A percentile compares a stretch with the other conserved stretches of the same genome.
phyloP scores from a whole-genome alignment of 2,329 filamentous ascomycete genomes.

The Coleophoma eucalyptorum region DNA sequence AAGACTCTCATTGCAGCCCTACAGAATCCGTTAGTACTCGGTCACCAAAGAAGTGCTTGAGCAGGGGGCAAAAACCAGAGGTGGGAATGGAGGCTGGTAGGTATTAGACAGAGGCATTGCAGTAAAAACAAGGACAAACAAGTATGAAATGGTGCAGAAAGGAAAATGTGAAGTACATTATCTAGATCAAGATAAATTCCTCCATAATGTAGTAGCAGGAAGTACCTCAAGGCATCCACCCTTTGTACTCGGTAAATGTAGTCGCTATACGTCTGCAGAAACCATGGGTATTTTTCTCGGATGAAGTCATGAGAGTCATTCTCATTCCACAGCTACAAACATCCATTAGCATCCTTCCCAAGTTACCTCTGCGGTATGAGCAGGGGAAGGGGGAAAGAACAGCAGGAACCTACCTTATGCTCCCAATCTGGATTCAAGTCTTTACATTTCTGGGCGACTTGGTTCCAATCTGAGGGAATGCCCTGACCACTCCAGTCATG shows the following conservation, averaged over 20 bases:
- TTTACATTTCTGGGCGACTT: conserved; percentile 62
- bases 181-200: conserved; percentile 73
- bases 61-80: background rate
- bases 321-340: conserved; percentile 66
- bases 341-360: background rate
- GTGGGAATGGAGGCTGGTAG: background rate
- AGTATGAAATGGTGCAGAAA: background rate
- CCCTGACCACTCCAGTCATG: conserved; percentile 39
- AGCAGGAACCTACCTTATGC: conserved; percentile 53
- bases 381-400: no score
- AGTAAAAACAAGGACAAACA: background rate
- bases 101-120: background rate
- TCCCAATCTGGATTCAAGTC: conserved; percentile 68
- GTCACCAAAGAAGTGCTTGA: background rate
- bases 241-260: conserved; percentile 70
- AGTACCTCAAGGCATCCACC: conserved; percentile 71
- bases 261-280: conserved; percentile 63
- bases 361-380: conserved; percentile 10
- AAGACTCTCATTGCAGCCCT: conserved; percentile 66
- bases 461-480: conserved; percentile 63
- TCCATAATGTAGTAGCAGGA: conserved; percentile 67
- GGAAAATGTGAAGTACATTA: conserved; percentile 31
- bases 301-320: conserved; percentile 64
- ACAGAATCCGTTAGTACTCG: background rate
- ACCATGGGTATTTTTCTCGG: conserved; percentile 66